Percentiles rank a stretch among this genome's conserved stretches.
Evolutionary conservation across 2,329 filamentous ascomycete genomes (phyloP).

Genomic region (Pleurostoma richardsiae): DNA sequence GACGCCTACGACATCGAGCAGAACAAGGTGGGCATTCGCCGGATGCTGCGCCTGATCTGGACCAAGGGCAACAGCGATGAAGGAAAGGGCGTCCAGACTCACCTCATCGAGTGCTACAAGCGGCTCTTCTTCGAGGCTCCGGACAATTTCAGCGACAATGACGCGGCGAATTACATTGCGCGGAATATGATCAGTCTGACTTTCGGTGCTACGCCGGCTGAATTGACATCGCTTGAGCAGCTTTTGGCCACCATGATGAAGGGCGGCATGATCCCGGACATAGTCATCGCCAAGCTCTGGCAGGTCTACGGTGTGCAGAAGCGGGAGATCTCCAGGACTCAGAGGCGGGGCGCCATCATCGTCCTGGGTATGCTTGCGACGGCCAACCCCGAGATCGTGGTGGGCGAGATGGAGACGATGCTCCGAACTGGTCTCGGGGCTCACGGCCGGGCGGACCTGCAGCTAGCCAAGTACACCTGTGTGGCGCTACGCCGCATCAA

Average conservation of each 20-base stretch:
- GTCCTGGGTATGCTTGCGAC: slow-evolving; percentile 94
- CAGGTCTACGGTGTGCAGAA: slow-evolving; percentile 94
- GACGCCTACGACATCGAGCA: slow-evolving; percentile 96
- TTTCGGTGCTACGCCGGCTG: slow-evolving; percentile 89
- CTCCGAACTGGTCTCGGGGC: slow-evolving; percentile 81
- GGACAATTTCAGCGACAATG: slow-evolving; percentile 79
- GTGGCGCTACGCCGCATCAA: slow-evolving; percentile 89
- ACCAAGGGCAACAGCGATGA: slow-evolving; percentile 99
- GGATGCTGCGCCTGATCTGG: slow-evolving; percentile 97
- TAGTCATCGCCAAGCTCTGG: slow-evolving; percentile 90
- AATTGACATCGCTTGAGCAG: slow-evolving; percentile 92
- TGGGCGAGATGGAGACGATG: slow-evolving; percentile 93
- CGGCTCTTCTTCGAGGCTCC: slow-evolving; percentile 94
- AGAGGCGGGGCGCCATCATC: slow-evolving; percentile 90
- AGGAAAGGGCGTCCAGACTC: slow-evolving; percentile 94
- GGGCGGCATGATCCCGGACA: slow-evolving; percentile 75
- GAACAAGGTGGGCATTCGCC: slow-evolving; percentile 84
- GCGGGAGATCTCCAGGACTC: slow-evolving; percentile 85
- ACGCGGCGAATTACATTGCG: slow-evolving; percentile 91
- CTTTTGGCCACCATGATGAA: slow-evolving; percentile 97
- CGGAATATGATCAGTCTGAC: slow-evolving; percentile 99
- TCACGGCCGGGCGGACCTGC: slow-evolving; percentile 75
- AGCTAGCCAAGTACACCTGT: slow-evolving; percentile 91
- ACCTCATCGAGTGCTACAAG: slow-evolving; percentile 95
- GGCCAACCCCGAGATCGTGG: slow-evolving; percentile 86